Base-by-base conservation (phyloP, 1,284 basidiomycete species). In the Peniophora sp. region DNA sequence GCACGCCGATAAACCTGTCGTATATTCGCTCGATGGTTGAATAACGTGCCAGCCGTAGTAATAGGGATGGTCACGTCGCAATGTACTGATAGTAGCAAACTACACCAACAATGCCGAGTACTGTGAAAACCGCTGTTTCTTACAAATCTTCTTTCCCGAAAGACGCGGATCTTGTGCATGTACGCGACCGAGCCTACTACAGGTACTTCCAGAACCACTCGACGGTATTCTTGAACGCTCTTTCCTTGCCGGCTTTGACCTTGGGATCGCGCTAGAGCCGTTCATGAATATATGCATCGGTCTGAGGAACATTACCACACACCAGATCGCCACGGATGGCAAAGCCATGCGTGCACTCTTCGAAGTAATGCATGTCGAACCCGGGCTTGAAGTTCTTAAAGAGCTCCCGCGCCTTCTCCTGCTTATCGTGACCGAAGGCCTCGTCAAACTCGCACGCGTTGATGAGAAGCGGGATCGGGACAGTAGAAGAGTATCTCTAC, bases 11-110 rank as follows among this genome's bases (percentile, higher is more conserved):
- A 47, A 41, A 22, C 24, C 27, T 32, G 64, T 79, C 3, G 76
- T 68, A 3, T 88, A 81, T 62, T 87, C 84, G 3, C 68, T 70
- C 51, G 54, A 66, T 35, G 70, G 52, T 22, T 45, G 22, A 45
- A 12, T 12, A 32, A 32, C 27, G 27, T 12, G 6, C 12, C 6
- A 32, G 27, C 27, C 6, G 5, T 32, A 12, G 27, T n/a, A n/a
- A n/a, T n/a, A n/a, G n/a, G n/a, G n/a, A n/a, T n/a, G n/a, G n/a
- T n/a, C n/a, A n/a, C n/a, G n/a, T n/a, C n/a, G n/a, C n/a, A n/a
- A n/a, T n/a, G n/a, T n/a, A n/a, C n/a, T n/a, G n/a, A n/a, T n/a
- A n/a, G n/a, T n/a, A n/a, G n/a, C n/a, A n/a, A n/a, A n/a, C n/a
- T n/a, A n/a, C n/a, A n/a, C n/a, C n/a, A n/a, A n/a, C n/a, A n/a